phyloP scores from a whole-genome alignment of 2,329 filamentous ascomycete species.

The Lasiodiplodia theobromae region DNA sequence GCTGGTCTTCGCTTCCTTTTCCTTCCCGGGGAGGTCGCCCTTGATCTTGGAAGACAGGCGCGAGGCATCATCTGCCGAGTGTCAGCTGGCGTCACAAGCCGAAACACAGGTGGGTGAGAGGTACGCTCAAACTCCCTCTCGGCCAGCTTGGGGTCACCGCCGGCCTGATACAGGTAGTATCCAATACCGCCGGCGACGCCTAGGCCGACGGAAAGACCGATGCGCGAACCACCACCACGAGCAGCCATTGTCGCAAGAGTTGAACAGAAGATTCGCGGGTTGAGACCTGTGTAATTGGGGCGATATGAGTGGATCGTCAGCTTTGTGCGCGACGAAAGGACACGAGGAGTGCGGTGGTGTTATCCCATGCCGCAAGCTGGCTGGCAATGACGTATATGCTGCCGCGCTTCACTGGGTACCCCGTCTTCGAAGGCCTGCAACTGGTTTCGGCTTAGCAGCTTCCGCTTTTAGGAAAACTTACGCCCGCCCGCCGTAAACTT shows the following conservation, averaged over 20 bases:
- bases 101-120: slow-evolving; percentile 41
- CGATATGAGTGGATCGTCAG: background rate
- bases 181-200: slow-evolving; percentile 61
- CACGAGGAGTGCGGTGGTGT: slow-evolving; percentile 1
- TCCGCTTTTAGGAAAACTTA: background rate
- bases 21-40: slow-evolving; percentile 68
- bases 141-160: slow-evolving; percentile 81
- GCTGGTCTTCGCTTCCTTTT: slow-evolving; percentile 69
- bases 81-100: slow-evolving; percentile 32
- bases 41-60: slow-evolving; percentile 71
- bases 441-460: background rate
- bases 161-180: slow-evolving; percentile 91
- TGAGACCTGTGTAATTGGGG: background rate
- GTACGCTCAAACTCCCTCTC: slow-evolving; percentile 85
- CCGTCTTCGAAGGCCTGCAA: background rate
- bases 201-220: slow-evolving; percentile 11
- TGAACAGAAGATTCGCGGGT: background rate
- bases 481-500: background rate
- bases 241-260: slow-evolving; percentile 25
- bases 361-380: background rate
- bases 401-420: background rate
- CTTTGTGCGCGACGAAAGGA: background rate
- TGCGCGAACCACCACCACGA: slow-evolving; percentile 15
- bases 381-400: background rate
- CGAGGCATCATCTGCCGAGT: slow-evolving; percentile 73